Conservation (phyloP, 208 protist genomes). For the Acanthamoeba culbertsoni region DNA sequence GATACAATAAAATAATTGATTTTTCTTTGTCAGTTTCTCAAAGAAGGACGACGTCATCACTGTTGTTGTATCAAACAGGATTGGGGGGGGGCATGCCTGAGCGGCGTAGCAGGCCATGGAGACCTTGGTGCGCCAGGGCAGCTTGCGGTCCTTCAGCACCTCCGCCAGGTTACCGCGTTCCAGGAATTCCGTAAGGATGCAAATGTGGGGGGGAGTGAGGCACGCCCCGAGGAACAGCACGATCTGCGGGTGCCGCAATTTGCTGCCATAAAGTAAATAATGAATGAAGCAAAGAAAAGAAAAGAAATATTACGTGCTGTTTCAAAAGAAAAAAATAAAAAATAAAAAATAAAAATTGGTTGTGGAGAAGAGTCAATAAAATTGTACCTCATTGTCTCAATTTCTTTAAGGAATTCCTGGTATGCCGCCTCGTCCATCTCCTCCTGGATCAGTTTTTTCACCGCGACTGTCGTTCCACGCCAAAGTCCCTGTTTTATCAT, state of each 20-base stretch:
- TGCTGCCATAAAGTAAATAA: background rate
- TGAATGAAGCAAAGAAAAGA: background rate
- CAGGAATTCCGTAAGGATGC: slow-evolving; percentile 54
- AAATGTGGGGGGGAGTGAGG: slow-evolving; percentile 36
- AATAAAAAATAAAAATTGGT: background rate
- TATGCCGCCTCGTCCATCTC: slow-evolving; percentile 46
- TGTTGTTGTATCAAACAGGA: too few relatives aligned
- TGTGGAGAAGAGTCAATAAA: background rate
- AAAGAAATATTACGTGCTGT: background rate
- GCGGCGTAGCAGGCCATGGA: slow-evolving; percentile 41
- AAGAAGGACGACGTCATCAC: too few relatives aligned
- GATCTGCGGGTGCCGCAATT: slow-evolving; percentile 50
- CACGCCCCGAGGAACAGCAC: slow-evolving; percentile 40
- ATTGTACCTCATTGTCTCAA: slow-evolving; percentile 50
- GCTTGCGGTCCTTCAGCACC: slow-evolving; percentile 20
- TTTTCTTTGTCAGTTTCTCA: background rate
- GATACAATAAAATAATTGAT: background rate
- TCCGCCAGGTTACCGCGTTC: slow-evolving; percentile 42
- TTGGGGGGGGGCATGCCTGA: background rate
- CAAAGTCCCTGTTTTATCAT: slow-evolving; percentile 42
- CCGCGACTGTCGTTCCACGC: slow-evolving; percentile 38
- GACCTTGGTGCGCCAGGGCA: slow-evolving; percentile 40
- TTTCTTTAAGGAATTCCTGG: slow-evolving; percentile 55
- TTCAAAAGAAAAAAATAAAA: background rate
- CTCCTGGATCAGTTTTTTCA: slow-evolving; percentile 50